These are phyloP conservation scores for Blastobotrys ciferrii DNA, from an alignment of 1,139 yeast genomes.

Conservation along the genomic window DNA sequence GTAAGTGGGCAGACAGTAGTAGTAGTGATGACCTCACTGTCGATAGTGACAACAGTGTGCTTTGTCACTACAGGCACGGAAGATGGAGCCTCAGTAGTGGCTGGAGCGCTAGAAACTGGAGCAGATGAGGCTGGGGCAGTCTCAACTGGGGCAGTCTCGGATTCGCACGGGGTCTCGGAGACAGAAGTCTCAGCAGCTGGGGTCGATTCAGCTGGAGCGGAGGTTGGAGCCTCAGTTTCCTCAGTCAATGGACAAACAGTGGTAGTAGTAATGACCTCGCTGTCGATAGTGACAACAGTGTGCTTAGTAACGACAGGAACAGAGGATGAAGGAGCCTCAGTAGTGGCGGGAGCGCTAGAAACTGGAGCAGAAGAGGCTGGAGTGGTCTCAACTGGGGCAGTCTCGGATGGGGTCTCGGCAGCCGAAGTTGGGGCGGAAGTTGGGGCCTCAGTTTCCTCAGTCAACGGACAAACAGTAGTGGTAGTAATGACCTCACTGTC, in stretches of 20 bases:
- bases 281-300: slow-evolving; percentile 7
- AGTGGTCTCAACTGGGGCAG: slow-evolving; percentile 12
- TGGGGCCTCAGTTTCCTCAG: no score
- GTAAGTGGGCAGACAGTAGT: slow-evolving; percentile 18
- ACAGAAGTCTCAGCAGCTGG: slow-evolving; percentile 16
- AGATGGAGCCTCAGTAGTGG: slow-evolving; percentile 10
- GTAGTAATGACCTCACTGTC: slow-evolving; percentile 21
- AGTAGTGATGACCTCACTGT: slow-evolving; percentile 16
- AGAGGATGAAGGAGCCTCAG: slow-evolving; percentile 9
- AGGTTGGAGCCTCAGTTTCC: slow-evolving; percentile 4
- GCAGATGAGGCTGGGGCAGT: slow-evolving; percentile 11
- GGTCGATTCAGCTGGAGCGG: slow-evolving; percentile 12
- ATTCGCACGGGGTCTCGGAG: neutral
- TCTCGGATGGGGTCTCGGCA: no score
- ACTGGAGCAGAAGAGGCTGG: slow-evolving; percentile 15
- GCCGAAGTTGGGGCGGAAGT: slow-evolving; percentile 12
- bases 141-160: slow-evolving; percentile 9
- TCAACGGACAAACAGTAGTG: slow-evolving; percentile 15
- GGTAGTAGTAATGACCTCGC: slow-evolving; percentile 6
- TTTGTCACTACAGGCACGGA: slow-evolving; percentile 16
- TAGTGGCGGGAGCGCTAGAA: slow-evolving; percentile 11
- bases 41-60: slow-evolving; percentile 18
- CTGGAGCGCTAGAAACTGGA: slow-evolving; percentile 7
- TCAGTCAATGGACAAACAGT: slow-evolving; percentile 11
- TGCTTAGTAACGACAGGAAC: slow-evolving; percentile 4